These are phyloP conservation scores for Venturia aucupariae DNA, from an alignment of 2,329 filamentous ascomycete species.

Conservation along the genomic window DNA sequence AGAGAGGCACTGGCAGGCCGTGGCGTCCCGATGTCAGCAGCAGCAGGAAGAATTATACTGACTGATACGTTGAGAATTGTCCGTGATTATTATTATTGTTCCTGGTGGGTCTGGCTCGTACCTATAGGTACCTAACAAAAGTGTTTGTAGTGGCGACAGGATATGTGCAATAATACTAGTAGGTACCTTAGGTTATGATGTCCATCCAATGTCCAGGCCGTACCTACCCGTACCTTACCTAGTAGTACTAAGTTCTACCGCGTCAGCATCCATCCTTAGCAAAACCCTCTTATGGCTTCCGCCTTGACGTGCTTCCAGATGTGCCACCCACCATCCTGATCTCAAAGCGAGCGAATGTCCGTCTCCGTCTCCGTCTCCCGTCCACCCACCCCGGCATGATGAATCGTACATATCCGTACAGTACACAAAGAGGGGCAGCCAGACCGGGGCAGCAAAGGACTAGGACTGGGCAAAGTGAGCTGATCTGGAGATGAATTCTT, in stretches of 20 bases:
- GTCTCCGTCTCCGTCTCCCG: not conserved
- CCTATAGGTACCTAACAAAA: too few relatives aligned
- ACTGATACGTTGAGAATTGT: not conserved
- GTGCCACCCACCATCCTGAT: constrained; percentile 2
- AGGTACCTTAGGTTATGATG: too few relatives aligned
- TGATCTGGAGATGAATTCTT: not conserved
- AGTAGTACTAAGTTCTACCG: too few relatives aligned
- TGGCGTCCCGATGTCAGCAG: constrained; percentile 1
- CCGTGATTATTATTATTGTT: not conserved
- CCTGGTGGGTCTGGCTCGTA: too few relatives aligned
- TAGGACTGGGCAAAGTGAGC: not conserved
- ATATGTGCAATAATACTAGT: not conserved
- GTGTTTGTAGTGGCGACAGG: not conserved
- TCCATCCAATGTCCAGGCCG: not conserved
- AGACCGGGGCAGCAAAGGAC: not conserved
- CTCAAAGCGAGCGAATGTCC: not conserved
- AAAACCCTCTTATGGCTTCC: not conserved
- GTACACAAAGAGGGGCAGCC: not conserved
- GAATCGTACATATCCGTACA: constrained; percentile 6
- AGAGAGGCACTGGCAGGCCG: too few relatives aligned
- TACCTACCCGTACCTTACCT: too few relatives aligned
- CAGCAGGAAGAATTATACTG: too few relatives aligned
- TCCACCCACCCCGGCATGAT: not conserved
- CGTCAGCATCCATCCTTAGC: constrained; percentile 1
- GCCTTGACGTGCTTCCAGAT: not conserved